These are phyloP conservation scores for Pilobolus umbonatus DNA, from an alignment of 192 early-diverging fungal genomes.

Conservation along the genomic window DNA sequence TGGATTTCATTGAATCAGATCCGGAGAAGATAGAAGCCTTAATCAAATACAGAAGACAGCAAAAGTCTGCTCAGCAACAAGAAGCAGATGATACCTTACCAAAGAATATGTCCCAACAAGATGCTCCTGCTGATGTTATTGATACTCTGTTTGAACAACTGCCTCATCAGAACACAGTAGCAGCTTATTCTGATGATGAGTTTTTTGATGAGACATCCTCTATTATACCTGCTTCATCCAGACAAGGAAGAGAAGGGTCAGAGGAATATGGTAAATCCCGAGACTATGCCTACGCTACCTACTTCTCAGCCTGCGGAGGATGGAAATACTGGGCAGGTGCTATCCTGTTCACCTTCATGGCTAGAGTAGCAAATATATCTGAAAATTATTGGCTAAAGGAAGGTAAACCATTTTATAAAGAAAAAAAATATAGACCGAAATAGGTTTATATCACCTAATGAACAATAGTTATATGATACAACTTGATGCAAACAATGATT, in stretches of 20 bases:
- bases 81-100: no score
- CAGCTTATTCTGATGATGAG: conserved; percentile 7
- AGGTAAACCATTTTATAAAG: conserved; percentile 33
- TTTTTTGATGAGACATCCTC: conserved; percentile 12
- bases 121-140: conserved; percentile 1
- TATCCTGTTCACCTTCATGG: conserved; percentile 33
- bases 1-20: background rate
- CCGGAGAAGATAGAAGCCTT: background rate
- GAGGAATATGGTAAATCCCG: background rate
- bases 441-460: no score
- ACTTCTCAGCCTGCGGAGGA: conserved; percentile 60
- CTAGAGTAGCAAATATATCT: conserved; percentile 40
- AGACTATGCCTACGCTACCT: conserved; percentile 55
- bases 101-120: no score
- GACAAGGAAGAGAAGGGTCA: background rate
- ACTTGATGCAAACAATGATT: no score
- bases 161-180: background rate
- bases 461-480: no score
- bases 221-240: conserved; percentile 2
- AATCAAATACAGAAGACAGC: background rate
- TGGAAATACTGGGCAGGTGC: conserved; percentile 52
- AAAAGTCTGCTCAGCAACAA: background rate
- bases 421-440: no score
- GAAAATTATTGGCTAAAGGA: conserved; percentile 50
- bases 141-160: conserved; percentile 9